Evolutionary conservation across 805 yeast genomes (phyloP), one percentile per base, ranked within the genome.

Genomic region (Teunomyces kruisii): DNA sequence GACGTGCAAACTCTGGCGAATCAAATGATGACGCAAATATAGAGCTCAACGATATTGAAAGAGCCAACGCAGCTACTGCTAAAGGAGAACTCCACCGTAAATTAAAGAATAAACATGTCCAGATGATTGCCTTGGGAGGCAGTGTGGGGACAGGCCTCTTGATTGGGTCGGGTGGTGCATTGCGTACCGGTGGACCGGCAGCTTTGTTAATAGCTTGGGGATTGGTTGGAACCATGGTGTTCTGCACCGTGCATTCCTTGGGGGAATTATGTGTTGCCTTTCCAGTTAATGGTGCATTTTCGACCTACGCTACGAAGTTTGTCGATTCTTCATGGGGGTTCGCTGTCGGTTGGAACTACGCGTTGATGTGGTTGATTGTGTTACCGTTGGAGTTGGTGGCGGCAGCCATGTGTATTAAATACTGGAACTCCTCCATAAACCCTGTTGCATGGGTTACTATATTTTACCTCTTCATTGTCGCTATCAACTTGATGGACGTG

Each of bases 201-300:
- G 64, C 73, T 14, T 72, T 50, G 30, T 68, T 82, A 9, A 72
- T 83, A 31, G 86, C 84, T 7, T 81, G 80, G 62, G 68, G 74
- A 2, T 57, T 83, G 44, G 77, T 81, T 48, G 84, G 84, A 19
- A 57, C 74, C 9, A 76, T 81, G 74, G 74, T 84, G 15, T 80
- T 76, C 61, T 72, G 77, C 49, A 81, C 81, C 43, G 78, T 83
- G 53, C 78, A 76, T 46, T 78, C 83, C n/a, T 75, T 81, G 52
- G 87, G 88, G 48, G 89, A 84, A 57, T 68, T 78, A 48, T 88
- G 83, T 51, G 80, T 79, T 44, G 70, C 62, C 41, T 59, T 58
- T 59, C 74, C 65, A 37, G 68, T 61, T 50, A 51, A 49, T 43
- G 74, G 74, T 19, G 69, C 74, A 3, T 68, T 68, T 47, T 64